These are phyloP conservation scores for Coelastrella sp. DNA, from an alignment of 139 green algal species.

Conservation along the genomic window DNA sequence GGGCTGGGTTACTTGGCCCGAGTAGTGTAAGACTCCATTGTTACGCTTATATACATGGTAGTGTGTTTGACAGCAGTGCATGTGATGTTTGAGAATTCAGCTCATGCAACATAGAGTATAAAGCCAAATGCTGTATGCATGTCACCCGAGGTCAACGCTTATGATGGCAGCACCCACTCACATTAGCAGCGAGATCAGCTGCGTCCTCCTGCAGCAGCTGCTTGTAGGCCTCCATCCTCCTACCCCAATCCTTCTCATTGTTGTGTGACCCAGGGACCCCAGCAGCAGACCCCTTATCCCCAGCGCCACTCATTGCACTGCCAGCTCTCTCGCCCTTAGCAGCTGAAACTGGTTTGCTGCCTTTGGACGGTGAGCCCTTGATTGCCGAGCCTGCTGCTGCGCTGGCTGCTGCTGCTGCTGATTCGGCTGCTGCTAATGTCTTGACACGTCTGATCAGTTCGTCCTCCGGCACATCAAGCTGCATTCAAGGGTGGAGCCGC, in stretches of 20 bases:
- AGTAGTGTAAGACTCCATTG: no score
- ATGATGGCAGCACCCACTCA: not conserved
- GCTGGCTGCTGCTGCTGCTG: slow-evolving; percentile 41
- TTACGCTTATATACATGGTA: no score
- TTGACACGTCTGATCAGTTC: slow-evolving; percentile 47
- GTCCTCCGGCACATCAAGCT: slow-evolving; percentile 54
- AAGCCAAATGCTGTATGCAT: no score
- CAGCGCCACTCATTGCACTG: not conserved
- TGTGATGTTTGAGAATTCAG: no score
- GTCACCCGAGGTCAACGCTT: no score
- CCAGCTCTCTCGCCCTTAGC: not conserved
- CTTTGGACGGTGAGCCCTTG: not conserved
- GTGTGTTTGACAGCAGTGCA: no score
- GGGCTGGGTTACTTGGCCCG: no score
- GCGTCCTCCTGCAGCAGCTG: slow-evolving; percentile 53
- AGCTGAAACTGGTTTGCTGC: not conserved
- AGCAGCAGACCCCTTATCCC: not conserved
- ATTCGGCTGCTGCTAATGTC: slow-evolving; percentile 49
- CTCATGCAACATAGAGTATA: no score
- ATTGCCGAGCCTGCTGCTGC: not conserved
- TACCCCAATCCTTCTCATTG: slow-evolving; percentile 60
- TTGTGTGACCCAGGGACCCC: slow-evolving; percentile 56
- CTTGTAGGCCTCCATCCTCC: slow-evolving; percentile 41
- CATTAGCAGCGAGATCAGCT: slow-evolving; percentile 48
- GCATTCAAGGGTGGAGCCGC: not conserved